Conservation (phyloP, 768 basidiomycete species). For the Macrolepiota dolichaula region DNA sequence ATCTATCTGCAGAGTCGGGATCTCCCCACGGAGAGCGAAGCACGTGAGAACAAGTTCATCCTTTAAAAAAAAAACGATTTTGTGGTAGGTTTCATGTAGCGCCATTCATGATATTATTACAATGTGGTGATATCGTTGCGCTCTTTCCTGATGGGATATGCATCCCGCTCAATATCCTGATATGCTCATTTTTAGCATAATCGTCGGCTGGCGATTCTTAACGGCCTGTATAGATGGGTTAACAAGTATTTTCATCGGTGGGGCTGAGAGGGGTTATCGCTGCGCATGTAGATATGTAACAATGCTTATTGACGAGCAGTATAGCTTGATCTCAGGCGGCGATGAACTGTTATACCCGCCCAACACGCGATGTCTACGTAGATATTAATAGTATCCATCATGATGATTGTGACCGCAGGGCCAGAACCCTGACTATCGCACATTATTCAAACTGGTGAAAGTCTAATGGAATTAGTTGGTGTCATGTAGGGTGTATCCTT, state of each 20-base stretch:
- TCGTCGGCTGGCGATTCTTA: neutral
- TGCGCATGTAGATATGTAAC: neutral
- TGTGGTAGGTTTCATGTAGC: too few species aligned
- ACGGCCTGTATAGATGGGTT: neutral
- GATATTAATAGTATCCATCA: neutral
- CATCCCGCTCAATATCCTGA: neutral
- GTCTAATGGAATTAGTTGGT: neutral
- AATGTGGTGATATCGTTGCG: neutral
- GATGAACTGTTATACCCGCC: neutral
- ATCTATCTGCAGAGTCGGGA: too few species aligned
- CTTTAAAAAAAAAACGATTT: too few species aligned
- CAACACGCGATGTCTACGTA: neutral
- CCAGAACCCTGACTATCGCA: neutral
- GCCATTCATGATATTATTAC: neutral
- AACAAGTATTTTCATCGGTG: neutral
- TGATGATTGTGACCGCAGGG: neutral
- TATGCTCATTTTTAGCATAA: neutral
- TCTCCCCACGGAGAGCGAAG: too few species aligned
- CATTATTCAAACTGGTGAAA: neutral
- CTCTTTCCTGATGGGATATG: neutral
- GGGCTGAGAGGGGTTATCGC: neutral
- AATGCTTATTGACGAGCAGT: neutral
- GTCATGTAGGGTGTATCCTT: neutral
- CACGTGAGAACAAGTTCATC: too few species aligned
- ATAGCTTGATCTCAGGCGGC: neutral